Base-by-base conservation (phyloP, 2,329 filamentous ascomycete genomes). In the Cladosporium sp. region DNA sequence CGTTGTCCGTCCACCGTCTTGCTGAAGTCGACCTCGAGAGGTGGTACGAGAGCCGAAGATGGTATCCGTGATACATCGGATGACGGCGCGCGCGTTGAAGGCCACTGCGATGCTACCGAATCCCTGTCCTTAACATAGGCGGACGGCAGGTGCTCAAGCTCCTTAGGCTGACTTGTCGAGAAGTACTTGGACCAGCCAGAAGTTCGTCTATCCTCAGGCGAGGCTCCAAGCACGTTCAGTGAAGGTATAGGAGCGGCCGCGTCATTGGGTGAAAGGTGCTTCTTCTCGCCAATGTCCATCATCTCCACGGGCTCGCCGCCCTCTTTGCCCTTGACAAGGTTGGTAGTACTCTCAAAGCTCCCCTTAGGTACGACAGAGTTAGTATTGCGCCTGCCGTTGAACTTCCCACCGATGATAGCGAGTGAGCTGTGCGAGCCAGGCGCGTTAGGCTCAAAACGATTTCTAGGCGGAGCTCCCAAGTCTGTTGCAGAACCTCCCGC, bases 11-110 rank as follows among this genome's bases (percentile, higher is more conserved):
- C 82, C 38, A 74, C 70, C 22, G 72, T 73, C 52, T 68, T 69
- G 43, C 69, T 70, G 49, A 66, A 67, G 53, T 77, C 74, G 50
- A 89, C 75, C 55, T 82, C 79, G 22, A 88, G 72, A 1, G 86
- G 83, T n/a, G 85, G 82, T 0, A 88, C 80, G 0, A 84, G 81
- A 16, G 81, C 82, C n/a, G 85, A 87, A 58, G 84, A 73, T 1
- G 66, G 66, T 52, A 67, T 67, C 3, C 60, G 60, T 35, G 62
- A 65, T 3, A 58, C 55, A 8, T 46, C 50, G 6, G 31, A 32
- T 11, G 51, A 48, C 13, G 46, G 31, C 2, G 38, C 32, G 16
- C 31, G 28, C 16, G 19, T 45, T 13, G 52, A 48, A 14, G 46
- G 52, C 44, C 46, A 49, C 5, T 54, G 44, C 3, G 78, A 83